These are phyloP conservation scores for Coffea eugenioides DNA, from an alignment of 257 asterid genomes.

Conservation along the genomic window DNA sequence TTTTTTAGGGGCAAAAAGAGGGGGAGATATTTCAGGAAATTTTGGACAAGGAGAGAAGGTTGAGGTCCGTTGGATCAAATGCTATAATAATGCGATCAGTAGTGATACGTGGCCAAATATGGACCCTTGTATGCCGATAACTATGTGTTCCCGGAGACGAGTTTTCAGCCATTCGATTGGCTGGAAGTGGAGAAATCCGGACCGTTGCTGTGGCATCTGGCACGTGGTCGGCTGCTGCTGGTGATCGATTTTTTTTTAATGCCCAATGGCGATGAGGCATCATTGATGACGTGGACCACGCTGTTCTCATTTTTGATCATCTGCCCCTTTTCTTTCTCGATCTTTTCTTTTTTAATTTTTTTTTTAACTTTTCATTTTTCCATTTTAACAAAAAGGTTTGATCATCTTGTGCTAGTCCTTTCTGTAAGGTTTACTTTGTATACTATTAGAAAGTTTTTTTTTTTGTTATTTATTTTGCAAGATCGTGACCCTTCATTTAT, in stretches of 20 bases:
- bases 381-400: too few species aligned
- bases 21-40: not conserved
- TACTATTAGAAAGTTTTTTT: too few species aligned
- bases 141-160: constrained; percentile 19
- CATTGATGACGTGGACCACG: constrained; percentile 33
- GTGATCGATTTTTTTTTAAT: constrained; percentile 20
- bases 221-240: constrained; percentile 36
- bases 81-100: constrained; percentile 46
- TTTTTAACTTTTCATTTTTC: too few species aligned
- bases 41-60: constrained; percentile 26
- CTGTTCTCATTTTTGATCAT: not conserved
- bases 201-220: constrained; percentile 38
- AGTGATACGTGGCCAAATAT: constrained; percentile 45
- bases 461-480: not conserved
- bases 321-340: not conserved
- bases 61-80: constrained; percentile 61
- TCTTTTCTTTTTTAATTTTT: not conserved
- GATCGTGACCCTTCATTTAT: constrained; percentile 10
- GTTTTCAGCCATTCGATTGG: constrained; percentile 43
- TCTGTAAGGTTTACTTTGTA: too few species aligned
- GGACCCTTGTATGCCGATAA: constrained; percentile 55
- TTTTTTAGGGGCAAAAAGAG: not conserved
- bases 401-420: too few species aligned
- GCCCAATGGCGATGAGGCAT: constrained; percentile 12
- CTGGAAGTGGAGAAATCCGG: constrained; percentile 38